Evolutionary conservation across 495 filamentous ascomycete species (phyloP), one percentile per base, ranked within the genome.

Genomic region (Trypethelium eluteriae): DNA sequence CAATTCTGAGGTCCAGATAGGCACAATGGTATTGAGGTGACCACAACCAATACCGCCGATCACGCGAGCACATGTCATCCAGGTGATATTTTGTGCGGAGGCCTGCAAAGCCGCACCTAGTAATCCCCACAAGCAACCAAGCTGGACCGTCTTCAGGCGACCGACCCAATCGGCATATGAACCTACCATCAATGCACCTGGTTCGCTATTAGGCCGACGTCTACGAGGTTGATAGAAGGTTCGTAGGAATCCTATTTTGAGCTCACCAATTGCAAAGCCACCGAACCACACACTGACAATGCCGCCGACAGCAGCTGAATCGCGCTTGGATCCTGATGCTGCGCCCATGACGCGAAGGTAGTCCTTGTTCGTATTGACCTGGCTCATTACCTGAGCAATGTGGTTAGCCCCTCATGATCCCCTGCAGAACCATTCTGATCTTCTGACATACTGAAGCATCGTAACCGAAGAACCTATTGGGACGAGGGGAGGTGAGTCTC

Each of bases 41-140:
- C 86, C 86, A n/a, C 85, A 88, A 18, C 86, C 86, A 63, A 86
- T 82, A n/a, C 86, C 86, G 64, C 87, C 88, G 62, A 89, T 76
- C 18, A 83, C 76, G 66, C 87, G 82, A 53, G 62, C 66, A 44
- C 44, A 47, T 67, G 88, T 86, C 86, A 90, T 89, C 86, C 86
- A 89, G 44, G 81, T 78, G 64, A 81, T 76, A 63, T 87, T 89
- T 75, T 83, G 79, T 11, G 87, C 84, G 9, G 84, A 83, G 10
- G 44, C 46, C 41, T 67, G 66, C 46, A 70, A 49, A 14, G 59
- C 44, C 5, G 66, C 56, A 4, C 68, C 68, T 14, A 70, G 4
- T 7, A 68, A 6, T 38, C 38, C 66, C 66, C 66, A 68, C 4
- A 64, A 7, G 34, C 66, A 47, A 14, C 68, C 66, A 35, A 70